Percentiles rank a stretch among this genome's conserved stretches.
phyloP scores from a whole-genome alignment of 75 land plant species.

The Adiantum capillusveneris region DNA sequence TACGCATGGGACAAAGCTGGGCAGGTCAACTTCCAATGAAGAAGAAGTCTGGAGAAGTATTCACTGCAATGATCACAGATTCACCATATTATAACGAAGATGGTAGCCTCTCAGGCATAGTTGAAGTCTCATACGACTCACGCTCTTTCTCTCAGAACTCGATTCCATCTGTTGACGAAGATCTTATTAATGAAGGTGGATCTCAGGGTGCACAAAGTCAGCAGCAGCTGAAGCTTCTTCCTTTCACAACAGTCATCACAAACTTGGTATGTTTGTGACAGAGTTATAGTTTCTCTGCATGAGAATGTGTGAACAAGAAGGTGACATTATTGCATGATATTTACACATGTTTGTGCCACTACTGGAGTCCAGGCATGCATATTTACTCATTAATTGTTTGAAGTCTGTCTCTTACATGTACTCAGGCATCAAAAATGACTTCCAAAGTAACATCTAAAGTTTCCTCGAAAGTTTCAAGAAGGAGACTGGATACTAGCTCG shows the following conservation, averaged over 20 bases:
- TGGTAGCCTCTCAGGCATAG: constrained; percentile 22
- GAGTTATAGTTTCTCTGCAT: not conserved
- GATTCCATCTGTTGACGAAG: not conserved
- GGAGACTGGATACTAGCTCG: not conserved
- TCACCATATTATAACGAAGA: constrained; percentile 32
- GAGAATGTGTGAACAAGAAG: too few species aligned
- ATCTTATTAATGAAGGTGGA: not conserved
- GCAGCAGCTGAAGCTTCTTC: not conserved
- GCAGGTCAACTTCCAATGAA: constrained; percentile 21
- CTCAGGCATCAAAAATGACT: constrained; percentile 16
- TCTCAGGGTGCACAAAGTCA: not conserved
- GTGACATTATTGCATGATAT: too few species aligned
- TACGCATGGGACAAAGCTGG: constrained; percentile 25
- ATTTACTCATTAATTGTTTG: too few species aligned
- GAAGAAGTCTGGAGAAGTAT: constrained; percentile 32
- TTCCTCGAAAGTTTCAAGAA: constrained; percentile 15
- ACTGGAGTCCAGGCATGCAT: too few species aligned
- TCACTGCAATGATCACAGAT: constrained; percentile 24
- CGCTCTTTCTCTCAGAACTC: not conserved
- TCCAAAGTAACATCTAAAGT: constrained; percentile 11
- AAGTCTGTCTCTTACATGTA: too few species aligned
- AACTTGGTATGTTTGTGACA: constrained; percentile 15
- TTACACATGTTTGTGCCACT: too few species aligned
- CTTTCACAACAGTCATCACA: constrained; percentile 15
- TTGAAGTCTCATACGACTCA: constrained; percentile 13